phyloP scores from a whole-genome alignment of 345 rosid genomes.

The Angophora floribunda region DNA sequence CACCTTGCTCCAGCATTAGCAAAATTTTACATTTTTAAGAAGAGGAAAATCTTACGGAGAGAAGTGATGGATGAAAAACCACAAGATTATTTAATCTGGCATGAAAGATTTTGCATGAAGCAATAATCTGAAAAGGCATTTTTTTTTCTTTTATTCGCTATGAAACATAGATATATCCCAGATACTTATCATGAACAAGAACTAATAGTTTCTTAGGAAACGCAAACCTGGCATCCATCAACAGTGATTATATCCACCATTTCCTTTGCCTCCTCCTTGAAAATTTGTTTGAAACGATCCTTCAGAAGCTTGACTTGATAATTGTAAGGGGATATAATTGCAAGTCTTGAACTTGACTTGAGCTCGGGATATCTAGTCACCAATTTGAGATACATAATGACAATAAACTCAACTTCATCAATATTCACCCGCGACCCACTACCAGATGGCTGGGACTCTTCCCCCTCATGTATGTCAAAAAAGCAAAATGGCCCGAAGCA shows the following conservation, averaged over 20 bases:
- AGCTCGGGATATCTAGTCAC: conserved; percentile 67
- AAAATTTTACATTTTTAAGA: background rate
- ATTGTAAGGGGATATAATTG: conserved; percentile 83
- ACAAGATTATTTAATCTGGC: background rate
- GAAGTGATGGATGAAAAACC: background rate
- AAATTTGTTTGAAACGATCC: conserved; percentile 63
- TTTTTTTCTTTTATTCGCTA: background rate
- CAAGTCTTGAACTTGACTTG: conserved; percentile 83
- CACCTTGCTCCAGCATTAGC: background rate
- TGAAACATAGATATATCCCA: background rate
- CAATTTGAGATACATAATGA: conserved; percentile 67
- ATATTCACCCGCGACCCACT: conserved; percentile 75
- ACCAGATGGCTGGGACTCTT: conserved; percentile 81
- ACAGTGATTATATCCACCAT: conserved; percentile 84
- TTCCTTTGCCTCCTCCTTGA: conserved; percentile 63
- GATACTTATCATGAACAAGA: background rate
- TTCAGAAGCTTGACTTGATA: conserved; percentile 86
- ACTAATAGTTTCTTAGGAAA: background rate
- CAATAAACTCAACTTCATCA: conserved; percentile 84
- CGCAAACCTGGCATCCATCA: conserved; percentile 91
- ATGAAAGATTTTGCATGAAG: background rate
- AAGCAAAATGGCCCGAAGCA: conserved; percentile 95
- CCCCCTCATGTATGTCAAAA: conserved; percentile 76
- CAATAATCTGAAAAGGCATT: background rate
- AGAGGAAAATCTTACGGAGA: background rate